Conservation (phyloP, 495 filamentous ascomycete genomes). For the Hypoxylon lenormandii region DNA sequence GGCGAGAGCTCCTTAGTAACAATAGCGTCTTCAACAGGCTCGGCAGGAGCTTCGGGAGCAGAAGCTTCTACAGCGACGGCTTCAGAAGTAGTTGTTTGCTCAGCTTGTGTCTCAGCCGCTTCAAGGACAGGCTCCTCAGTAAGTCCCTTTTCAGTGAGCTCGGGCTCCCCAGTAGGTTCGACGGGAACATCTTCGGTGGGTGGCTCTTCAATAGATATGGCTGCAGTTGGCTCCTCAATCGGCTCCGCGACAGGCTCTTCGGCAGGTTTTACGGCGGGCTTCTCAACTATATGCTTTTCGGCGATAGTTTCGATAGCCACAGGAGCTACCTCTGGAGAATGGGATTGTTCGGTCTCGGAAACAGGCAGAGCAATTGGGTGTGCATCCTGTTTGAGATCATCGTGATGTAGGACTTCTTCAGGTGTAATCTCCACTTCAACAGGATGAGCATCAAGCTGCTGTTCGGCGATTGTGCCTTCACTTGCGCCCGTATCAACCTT, state of each 20-base stretch:
- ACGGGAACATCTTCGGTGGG: background rate
- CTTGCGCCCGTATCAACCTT: background rate
- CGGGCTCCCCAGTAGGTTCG: background rate
- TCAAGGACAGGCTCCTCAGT: background rate
- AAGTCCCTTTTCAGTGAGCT: background rate
- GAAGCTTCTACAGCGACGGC: background rate
- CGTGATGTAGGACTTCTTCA: background rate
- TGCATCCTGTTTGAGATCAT: background rate
- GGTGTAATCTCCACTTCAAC: slow-evolving; percentile 3
- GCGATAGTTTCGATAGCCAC: background rate
- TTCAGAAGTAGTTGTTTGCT: background rate
- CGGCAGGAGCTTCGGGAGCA: background rate
- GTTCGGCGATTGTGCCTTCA: background rate
- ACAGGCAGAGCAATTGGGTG: background rate
- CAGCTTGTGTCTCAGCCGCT: background rate
- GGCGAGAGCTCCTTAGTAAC: too few species aligned
- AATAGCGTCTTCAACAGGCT: too few species aligned
- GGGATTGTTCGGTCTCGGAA: background rate
- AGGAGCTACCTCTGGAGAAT: background rate
- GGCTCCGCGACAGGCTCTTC: background rate
- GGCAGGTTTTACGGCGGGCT: background rate
- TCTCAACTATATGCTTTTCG: slow-evolving; percentile 5
- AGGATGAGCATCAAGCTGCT: background rate
- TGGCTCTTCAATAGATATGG: background rate
- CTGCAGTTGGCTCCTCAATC: background rate